These are phyloP conservation scores for Xylaria sp. DNA, from an alignment of 2,329 filamentous ascomycete species.

Conservation along the genomic window DNA sequence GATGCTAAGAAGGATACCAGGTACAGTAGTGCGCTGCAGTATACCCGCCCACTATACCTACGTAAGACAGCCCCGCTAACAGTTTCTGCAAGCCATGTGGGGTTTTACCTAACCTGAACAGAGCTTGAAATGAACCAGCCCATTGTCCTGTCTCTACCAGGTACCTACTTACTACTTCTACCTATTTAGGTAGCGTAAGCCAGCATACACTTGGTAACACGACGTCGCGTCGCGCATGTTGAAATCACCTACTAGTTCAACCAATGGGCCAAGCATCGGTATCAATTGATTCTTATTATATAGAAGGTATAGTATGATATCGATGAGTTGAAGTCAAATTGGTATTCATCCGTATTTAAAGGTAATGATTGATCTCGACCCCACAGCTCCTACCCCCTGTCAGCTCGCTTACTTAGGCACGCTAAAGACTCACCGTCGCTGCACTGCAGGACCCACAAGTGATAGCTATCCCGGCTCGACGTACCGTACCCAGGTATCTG, in stretches of 20 bases:
- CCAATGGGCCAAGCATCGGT: too few relatives aligned
- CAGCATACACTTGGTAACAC: neutral
- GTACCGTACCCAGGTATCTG: too few relatives aligned
- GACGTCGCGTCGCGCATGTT: neutral
- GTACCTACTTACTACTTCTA: too few relatives aligned
- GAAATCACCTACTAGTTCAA: neutral
- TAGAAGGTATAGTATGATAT: too few relatives aligned
- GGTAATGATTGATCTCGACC: neutral
- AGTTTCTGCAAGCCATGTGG: slow-evolving; percentile 35
- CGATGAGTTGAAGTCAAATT: too few relatives aligned
- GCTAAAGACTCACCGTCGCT: slow-evolving; percentile 12
- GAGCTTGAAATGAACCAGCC: too few relatives aligned
- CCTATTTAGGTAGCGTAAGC: neutral
- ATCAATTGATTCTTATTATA: too few relatives aligned
- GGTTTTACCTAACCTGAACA: slow-evolving; percentile 3
- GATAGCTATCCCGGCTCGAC: slow-evolving; percentile 2
- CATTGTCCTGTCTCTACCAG: too few relatives aligned
- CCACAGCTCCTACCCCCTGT: neutral
- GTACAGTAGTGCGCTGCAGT: neutral
- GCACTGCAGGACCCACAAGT: neutral
- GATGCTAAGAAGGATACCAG: neutral
- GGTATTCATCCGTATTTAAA: too few relatives aligned
- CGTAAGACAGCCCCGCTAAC: slow-evolving; percentile 19
- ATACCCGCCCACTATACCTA: slow-evolving; percentile 3
- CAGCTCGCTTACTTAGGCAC: neutral